Evolutionary conservation across 805 yeast genomes (phyloP).

Genomic region (Candida boidinii): DNA sequence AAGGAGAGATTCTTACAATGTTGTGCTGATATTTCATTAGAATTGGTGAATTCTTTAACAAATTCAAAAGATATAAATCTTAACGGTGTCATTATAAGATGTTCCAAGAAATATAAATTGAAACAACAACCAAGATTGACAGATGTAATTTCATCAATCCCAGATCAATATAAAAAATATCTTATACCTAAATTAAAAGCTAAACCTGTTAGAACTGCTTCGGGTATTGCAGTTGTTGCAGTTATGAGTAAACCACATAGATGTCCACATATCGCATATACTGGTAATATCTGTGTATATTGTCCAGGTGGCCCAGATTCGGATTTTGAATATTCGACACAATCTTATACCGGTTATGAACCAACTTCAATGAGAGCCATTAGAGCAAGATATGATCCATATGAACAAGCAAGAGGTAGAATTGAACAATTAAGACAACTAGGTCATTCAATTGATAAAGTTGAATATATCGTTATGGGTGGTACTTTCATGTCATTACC

Average conservation of each 20-base stretch:
- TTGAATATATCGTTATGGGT: conserved; percentile 97
- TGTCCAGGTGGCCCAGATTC: conserved; percentile 99
- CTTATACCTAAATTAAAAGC: conserved; percentile 90
- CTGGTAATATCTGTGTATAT: conserved; percentile 96
- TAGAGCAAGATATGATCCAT: conserved; percentile 95
- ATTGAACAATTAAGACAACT: conserved; percentile 90
- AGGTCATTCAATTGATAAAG: conserved; percentile 96
- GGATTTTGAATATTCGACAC: conserved; percentile 96
- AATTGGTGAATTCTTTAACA: conserved; percentile 69
- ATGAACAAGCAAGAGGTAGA: conserved; percentile 97
- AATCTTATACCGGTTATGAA: conserved; percentile 96
- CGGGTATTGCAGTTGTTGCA: conserved; percentile 98
- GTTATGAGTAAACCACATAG: conserved; percentile 99
- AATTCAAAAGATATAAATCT: conserved; percentile 74
- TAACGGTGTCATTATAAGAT: conserved; percentile 79
- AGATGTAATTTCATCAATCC: conserved; percentile 90
- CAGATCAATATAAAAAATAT: conserved; percentile 90
- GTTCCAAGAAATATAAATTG: conserved; percentile 84
- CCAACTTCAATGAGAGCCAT: conserved; percentile 99
- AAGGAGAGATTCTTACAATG: conserved; percentile 89
- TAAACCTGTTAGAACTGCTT: conserved; percentile 97
- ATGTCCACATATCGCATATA: conserved; percentile 98
- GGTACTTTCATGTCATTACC: conserved; percentile 98
- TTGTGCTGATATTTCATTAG: conserved; percentile 86
- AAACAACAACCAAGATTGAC: conserved; percentile 91